A percentile compares a stretch with the other conserved stretches of the same genome.
These are phyloP conservation scores for Yueomyces sinensis DNA, from an alignment of 805 yeast species.

Conservation along the genomic window DNA sequence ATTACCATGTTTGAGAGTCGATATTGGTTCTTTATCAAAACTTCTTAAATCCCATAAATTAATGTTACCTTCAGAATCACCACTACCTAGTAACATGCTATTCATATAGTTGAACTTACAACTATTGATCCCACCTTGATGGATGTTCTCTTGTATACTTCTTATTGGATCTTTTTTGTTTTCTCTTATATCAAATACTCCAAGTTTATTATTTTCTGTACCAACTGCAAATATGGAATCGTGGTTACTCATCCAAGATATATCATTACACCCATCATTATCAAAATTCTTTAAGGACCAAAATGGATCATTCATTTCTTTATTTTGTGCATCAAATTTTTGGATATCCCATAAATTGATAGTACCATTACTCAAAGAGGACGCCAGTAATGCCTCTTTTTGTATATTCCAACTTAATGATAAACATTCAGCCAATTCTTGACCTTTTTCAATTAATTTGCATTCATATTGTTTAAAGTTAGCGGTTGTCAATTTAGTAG, in stretches of 20 bases:
- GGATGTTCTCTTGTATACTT: slow-evolving; percentile 25
- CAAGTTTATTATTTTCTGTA: slow-evolving; percentile 46
- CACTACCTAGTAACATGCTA: slow-evolving; percentile 49
- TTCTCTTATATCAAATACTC: slow-evolving; percentile 41
- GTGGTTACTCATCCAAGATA: slow-evolving; percentile 55
- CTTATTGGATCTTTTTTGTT: slow-evolving; percentile 36
- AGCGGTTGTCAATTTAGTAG: slow-evolving; percentile 24
- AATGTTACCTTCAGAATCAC: slow-evolving; percentile 44
- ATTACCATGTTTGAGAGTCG: slow-evolving; percentile 28
- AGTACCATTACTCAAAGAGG: slow-evolving; percentile 53
- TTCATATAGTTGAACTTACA: slow-evolving; percentile 48
- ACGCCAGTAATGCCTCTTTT: slow-evolving; percentile 43
- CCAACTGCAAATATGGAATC: slow-evolving; percentile 48
- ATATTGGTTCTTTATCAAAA: slow-evolving; percentile 18
- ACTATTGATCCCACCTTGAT: slow-evolving; percentile 34
- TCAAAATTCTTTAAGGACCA: slow-evolving; percentile 15
- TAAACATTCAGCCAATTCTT: slow-evolving; percentile 32
- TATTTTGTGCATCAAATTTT: slow-evolving; percentile 21
- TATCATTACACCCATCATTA: slow-evolving; percentile 49
- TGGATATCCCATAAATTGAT: slow-evolving; percentile 58
- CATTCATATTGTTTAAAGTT: slow-evolving; percentile 9
- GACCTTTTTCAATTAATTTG: slow-evolving; percentile 24
- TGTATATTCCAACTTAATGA: slow-evolving; percentile 66
- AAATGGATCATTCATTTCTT: slow-evolving; percentile 16
- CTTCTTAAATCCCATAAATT: slow-evolving; percentile 56